Base-by-base conservation (phyloP, 192 early-diverging fungal genomes). In the Coemansia sp. region DNA sequence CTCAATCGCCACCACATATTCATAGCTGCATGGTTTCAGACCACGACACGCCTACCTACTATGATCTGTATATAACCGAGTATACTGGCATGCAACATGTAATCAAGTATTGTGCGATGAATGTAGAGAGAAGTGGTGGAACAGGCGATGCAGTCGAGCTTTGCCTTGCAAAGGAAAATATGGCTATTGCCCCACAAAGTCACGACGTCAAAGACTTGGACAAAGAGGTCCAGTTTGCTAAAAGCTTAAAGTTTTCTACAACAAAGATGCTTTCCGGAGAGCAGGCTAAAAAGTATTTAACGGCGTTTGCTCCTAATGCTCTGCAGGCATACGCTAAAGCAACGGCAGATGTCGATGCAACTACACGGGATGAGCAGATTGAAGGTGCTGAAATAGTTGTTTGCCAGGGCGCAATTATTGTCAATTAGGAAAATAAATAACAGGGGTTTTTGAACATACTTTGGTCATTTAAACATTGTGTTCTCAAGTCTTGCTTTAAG, bases 11-110 rank as follows among this genome's bases (percentile, higher is more conserved):
- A 11, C 74, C 74, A 5, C 48, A 32, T 6, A 60, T 76, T n/a
- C 74, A 76, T 32, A 60, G 68, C 22, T 76, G 74, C 60, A 76
- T 76, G 68, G n/a, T 64, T 7, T 69, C 67, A 11, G 67, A 66
- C 14, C 63, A 69, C 50, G 59, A 64, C 25, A 76, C 36, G 17
- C 74, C 74, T 3, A 34, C 65, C 22, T 76, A 59, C 40, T 76
- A 67, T 52, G 74, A 76, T 42, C 28, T 76, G 5, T 76, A 67
- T 22, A 28, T 76, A 4, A 64, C 64, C 17, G 63, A 61, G 34
- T 69, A 69, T 63, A 18, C 12, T 12, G 60, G 56, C 18, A 38
- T 31, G 4, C n/a, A 49, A 3, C 18, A 40, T 17, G 25, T 54
- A 22, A 12, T 76, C 8, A 45, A 40, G 7, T 64, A 60, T 36